These are phyloP conservation scores for Exsudoporus floridanus DNA, from an alignment of 1,284 basidiomycete species.

Conservation along the genomic window DNA sequence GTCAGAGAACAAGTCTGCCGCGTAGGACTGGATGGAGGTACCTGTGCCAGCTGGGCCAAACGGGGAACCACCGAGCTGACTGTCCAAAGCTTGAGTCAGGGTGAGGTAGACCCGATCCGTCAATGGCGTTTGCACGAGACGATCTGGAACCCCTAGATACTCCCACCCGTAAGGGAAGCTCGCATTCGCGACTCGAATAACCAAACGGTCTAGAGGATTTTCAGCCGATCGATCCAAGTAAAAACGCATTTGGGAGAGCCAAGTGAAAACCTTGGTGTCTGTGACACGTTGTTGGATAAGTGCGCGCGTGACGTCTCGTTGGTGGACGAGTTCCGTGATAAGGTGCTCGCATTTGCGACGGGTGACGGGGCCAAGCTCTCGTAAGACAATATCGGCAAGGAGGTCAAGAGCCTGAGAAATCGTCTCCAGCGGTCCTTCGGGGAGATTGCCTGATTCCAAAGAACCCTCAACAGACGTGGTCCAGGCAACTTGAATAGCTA, in stretches of 20 bases:
- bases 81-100: conserved; percentile 92
- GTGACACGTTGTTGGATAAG: conserved; percentile 70
- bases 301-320: conserved; percentile 88
- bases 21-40: conserved; percentile 28
- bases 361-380: conserved; percentile 84
- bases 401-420: conserved; percentile 86
- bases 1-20: conserved; percentile 8
- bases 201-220: conserved; percentile 78
- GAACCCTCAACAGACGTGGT: conserved; percentile 81
- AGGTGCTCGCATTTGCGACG: conserved; percentile 98
- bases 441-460: conserved; percentile 55
- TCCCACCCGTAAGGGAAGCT: conserved; percentile 98
- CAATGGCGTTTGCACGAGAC: conserved; percentile 96
- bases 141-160: conserved; percentile 95
- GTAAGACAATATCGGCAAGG: conserved; percentile 92
- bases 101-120: conserved; percentile 98
- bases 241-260: conserved; percentile 99
- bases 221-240: conserved; percentile 76
- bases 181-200: conserved; percentile 88
- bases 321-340: conserved; percentile 98
- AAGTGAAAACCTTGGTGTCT: conserved; percentile 78
- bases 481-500: conserved; percentile 95
- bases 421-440: conserved; percentile 72
- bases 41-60: conserved; percentile 99
- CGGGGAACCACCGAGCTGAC: conserved; percentile 93